Conservation (phyloP, 192 early-diverging fungal genomes). For the Entophlyctis luteolus region DNA sequence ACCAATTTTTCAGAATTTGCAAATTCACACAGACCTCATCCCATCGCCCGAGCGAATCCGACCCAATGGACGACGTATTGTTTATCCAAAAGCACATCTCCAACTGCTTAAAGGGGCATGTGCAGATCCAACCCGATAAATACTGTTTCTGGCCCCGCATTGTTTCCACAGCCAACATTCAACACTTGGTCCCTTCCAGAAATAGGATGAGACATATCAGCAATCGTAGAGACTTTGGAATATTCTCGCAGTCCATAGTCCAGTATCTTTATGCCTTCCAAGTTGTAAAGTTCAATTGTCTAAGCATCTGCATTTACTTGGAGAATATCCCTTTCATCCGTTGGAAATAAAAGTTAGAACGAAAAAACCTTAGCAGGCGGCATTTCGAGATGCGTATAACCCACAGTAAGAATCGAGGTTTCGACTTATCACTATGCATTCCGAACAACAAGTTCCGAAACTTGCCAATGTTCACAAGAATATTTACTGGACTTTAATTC, state of each 20-base stretch:
- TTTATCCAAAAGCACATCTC: constrained; percentile 55
- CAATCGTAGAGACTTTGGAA: constrained; percentile 71
- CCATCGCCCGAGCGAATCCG: constrained; percentile 57
- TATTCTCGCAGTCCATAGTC: constrained; percentile 70
- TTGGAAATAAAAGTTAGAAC: too few relatives aligned
- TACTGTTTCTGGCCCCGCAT: constrained; percentile 32
- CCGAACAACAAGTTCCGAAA: constrained; percentile 80
- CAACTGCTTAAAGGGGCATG: constrained; percentile 51
- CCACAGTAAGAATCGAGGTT: constrained; percentile 72
- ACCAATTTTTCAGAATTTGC: too few relatives aligned
- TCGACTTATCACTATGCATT: constrained; percentile 98
- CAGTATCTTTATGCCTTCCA: constrained; percentile 91
- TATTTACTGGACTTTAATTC: neutral
- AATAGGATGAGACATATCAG: constrained; percentile 65
- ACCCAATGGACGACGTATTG: constrained; percentile 63
- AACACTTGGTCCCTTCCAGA: constrained; percentile 61
- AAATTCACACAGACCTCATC: too few relatives aligned
- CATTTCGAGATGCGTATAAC: constrained; percentile 60
- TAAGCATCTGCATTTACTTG: constrained; percentile 74
- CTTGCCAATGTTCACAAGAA: constrained; percentile 13
- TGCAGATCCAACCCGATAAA: constrained; percentile 64
- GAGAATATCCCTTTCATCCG: too few relatives aligned
- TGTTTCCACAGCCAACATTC: constrained; percentile 18
- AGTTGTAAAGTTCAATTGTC: constrained; percentile 82
- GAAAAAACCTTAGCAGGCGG: too few relatives aligned